phyloP scores from a whole-genome alignment of 2,329 filamentous ascomycete species.

The Penicillium glabrum region DNA sequence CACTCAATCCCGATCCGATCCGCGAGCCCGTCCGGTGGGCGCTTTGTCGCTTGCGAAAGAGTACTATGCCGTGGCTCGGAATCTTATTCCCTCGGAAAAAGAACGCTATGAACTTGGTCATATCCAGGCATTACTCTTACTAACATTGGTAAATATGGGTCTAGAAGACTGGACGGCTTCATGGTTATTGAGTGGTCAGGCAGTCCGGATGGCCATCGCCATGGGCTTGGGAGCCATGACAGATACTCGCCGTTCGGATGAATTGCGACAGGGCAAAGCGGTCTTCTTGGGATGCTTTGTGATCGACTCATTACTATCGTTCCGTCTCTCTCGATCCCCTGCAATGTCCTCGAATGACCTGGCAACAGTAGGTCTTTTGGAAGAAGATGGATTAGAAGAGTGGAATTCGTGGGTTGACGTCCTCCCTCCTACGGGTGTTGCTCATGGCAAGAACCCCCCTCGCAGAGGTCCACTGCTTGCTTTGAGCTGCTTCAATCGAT shows the following conservation, averaged over 20 bases:
- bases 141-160: slow-evolving; percentile 53
- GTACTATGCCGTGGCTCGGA: slow-evolving; percentile 37
- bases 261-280: slow-evolving; percentile 40
- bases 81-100: slow-evolving; percentile 40
- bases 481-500: slow-evolving; percentile 55
- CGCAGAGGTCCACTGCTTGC: slow-evolving; percentile 43
- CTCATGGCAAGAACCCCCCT: slow-evolving; percentile 29
- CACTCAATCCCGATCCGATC: slow-evolving; percentile 28
- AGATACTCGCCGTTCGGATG: slow-evolving; percentile 32
- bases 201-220: slow-evolving; percentile 48
- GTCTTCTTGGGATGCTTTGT: slow-evolving; percentile 55
- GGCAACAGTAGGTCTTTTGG: slow-evolving; percentile 50
- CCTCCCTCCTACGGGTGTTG: slow-evolving; percentile 32
- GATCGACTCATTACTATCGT: slow-evolving; percentile 53
- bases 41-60: slow-evolving; percentile 29
- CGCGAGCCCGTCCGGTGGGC: slow-evolving; percentile 16
- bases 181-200: slow-evolving; percentile 55
- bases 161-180: slow-evolving; percentile 49
- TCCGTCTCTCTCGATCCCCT: slow-evolving; percentile 46
- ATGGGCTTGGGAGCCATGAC: slow-evolving; percentile 33
- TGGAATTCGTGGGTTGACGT: slow-evolving; percentile 69
- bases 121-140: slow-evolving; percentile 45
- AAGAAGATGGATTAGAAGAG: slow-evolving; percentile 69
- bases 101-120: slow-evolving; percentile 43
- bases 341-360: slow-evolving; percentile 51